Evolutionary conservation across 352 stramenopile genomes (phyloP).

Genomic region (Pythium dissotocum): DNA sequence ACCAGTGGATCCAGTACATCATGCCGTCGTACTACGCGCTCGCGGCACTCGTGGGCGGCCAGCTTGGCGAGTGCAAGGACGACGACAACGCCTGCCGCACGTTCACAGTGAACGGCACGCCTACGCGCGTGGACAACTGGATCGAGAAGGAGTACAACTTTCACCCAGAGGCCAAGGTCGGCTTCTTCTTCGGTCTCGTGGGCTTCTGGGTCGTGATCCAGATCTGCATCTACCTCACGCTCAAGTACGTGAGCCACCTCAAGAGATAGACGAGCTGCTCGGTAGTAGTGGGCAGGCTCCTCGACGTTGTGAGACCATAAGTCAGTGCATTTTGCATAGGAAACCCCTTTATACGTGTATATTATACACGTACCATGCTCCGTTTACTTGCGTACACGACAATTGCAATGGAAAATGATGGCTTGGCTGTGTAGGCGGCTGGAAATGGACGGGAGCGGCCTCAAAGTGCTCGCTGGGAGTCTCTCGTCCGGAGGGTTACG

Average conservation of each 20-base stretch:
- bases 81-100: conserved; percentile 24
- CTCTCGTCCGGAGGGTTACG: not conserved
- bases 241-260: conserved; percentile 71
- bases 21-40: conserved; percentile 64
- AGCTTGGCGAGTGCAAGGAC: conserved; percentile 41
- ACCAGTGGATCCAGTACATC: conserved; percentile 73
- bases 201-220: conserved; percentile 63
- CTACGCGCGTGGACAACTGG: conserved; percentile 33
- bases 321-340: not conserved
- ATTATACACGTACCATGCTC: not conserved
- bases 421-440: too few relatives aligned
- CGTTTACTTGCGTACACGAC: not conserved
- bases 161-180: conserved; percentile 42
- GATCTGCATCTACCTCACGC: conserved; percentile 54
- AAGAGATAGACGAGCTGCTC: conserved; percentile 45
- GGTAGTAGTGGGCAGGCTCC: not conserved
- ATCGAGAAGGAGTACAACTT: conserved; percentile 55
- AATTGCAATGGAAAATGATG: too few relatives aligned
- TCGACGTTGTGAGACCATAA: not conserved
- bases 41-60: conserved; percentile 36
- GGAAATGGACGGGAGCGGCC: not conserved
- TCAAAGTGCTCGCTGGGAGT: not conserved
- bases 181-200: conserved; percentile 46
- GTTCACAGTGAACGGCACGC: conserved; percentile 16
- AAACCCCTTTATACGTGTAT: not conserved